A percentile compares a stretch with the other conserved stretches of the same genome.
phyloP scores from a whole-genome alignment of 768 basidiomycete species.

The Leccinum barrowsii region DNA sequence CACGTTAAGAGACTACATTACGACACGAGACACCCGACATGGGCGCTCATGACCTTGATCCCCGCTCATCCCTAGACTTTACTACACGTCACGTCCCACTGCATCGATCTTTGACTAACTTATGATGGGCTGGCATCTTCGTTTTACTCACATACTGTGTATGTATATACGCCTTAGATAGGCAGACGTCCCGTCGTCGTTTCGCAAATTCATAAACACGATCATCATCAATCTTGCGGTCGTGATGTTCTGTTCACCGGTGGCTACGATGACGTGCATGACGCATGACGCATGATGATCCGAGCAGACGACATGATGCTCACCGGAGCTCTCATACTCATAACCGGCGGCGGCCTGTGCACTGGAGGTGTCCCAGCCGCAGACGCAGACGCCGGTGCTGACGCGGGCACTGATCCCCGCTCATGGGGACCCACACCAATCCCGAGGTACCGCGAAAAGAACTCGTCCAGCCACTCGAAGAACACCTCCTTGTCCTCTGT shows the following conservation, averaged over 20 bases:
- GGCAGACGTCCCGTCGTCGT: background rate
- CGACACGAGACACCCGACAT: slow-evolving; percentile 1
- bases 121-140: slow-evolving; percentile 10
- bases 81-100: slow-evolving; percentile 6
- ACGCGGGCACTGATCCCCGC: background rate
- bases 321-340: slow-evolving; percentile 15
- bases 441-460: slow-evolving; percentile 51
- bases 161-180: slow-evolving; percentile 8
- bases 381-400: background rate
- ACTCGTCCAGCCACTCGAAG: slow-evolving; percentile 80
- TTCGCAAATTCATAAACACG: slow-evolving; percentile 1
- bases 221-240: slow-evolving; percentile 14
- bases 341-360: background rate
- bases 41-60: background rate
- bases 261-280: slow-evolving; percentile 14
- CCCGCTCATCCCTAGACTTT: slow-evolving; percentile 13
- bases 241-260: slow-evolving; percentile 19
- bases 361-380: background rate
- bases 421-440: slow-evolving; percentile 20
- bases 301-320: slow-evolving; percentile 3
- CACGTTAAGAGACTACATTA: slow-evolving; percentile 10
- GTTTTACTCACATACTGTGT: slow-evolving; percentile 13
- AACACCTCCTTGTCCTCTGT: slow-evolving; percentile 66
- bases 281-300: background rate
- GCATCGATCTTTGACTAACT: slow-evolving; percentile 14